Base-by-base conservation (phyloP, 1,284 basidiomycete genomes). In the Neonothopanus nambi region DNA sequence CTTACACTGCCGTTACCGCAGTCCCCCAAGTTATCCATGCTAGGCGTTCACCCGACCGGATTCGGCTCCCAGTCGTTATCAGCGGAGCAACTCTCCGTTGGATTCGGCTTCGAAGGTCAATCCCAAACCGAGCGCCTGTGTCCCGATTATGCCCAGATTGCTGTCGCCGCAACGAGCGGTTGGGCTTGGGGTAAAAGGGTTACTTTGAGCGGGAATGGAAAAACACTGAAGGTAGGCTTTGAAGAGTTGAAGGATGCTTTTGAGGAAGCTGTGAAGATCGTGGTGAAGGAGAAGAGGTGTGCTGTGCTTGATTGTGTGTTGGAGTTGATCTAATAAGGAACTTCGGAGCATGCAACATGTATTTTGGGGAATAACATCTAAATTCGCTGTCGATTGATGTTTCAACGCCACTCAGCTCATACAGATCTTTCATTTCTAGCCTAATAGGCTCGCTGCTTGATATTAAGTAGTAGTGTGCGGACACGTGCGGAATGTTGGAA, bases 21-120 rank as follows among this genome's bases (percentile, higher is more conserved):
- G 74, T 80, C 83, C 0, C 87, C 87, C 3, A 81, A 77, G 55
- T 59, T 80, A 8, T 85, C 84, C 0, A 81, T 88, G 82, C 67
- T 86, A 7, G 78, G 78, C 2, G 76, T 89, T 0, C 80, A 89
- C 60, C 86, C 87, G 0, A 58, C 65, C 0, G 85, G 86, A 0
- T 64, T 78, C 37, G 85, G 83, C 1, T 57, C 55, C 1, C 78
- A 80, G 30, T 63, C 64, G 5, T 74, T 71, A 0, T 65, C 72
- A 1, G 79, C 78, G 0, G 70, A 72, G 8, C 67, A 78, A 49
- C 75, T 89, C 3, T 79, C 81, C 15, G 76, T 84, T 7, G 82
- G 84, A 0, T 87, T 89, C 59, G 84, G 85, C 0, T 84, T 84
- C 3, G 70, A 77, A n/a, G 12, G 24, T 2, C 36, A 39, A 21